These are phyloP conservation scores for Diaporthe sp. DNA, from an alignment of 2,329 filamentous ascomycete genomes.

Conservation along the genomic window DNA sequence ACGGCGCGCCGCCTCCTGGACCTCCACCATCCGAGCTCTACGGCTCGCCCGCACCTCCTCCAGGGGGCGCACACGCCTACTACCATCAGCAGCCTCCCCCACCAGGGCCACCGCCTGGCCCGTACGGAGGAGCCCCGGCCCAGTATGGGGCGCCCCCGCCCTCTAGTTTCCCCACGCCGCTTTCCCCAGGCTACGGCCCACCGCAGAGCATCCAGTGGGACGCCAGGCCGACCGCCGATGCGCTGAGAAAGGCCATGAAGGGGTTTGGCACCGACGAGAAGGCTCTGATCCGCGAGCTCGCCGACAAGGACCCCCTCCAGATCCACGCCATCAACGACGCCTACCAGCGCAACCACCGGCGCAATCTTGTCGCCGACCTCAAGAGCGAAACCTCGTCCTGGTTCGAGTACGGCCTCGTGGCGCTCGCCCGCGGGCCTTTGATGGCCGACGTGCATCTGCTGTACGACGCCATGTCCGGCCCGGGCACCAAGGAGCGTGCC, in stretches of 20 bases:
- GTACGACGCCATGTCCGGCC: constrained; percentile 79
- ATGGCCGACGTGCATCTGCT: constrained; percentile 80
- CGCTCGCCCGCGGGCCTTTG: constrained; percentile 84
- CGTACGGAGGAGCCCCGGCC: constrained; percentile 48
- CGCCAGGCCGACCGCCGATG: constrained; percentile 76
- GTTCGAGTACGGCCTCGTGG: constrained; percentile 81
- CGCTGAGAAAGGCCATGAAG: constrained; percentile 88
- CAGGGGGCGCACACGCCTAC: constrained; percentile 43
- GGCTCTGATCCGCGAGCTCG: constrained; percentile 77
- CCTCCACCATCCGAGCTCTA: constrained; percentile 47
- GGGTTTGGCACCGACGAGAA: constrained; percentile 90
- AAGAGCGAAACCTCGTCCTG: constrained; percentile 82
- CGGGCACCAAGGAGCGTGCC: constrained; percentile 87
- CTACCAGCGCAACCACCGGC: constrained; percentile 75
- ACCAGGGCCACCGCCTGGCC: constrained; percentile 45
- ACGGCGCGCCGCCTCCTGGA: constrained; percentile 45
- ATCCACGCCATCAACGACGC: constrained; percentile 76
- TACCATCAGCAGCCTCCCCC: constrained; percentile 48
- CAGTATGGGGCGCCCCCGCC: constrained; percentile 40
- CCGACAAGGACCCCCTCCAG: constrained; percentile 83
- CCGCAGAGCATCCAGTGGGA: constrained; percentile 79
- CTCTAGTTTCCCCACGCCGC: constrained; percentile 63
- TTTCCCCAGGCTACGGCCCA: constrained; percentile 82
- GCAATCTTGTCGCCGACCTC: constrained; percentile 81
- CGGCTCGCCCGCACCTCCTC: constrained; percentile 36